phyloP scores from a whole-genome alignment of 176 grass and related monocot genomes.

The Sorghum bicolor region Sorghum_bicolor_NCBIv3 NC_012871.2:69550501-69551000 shows the following conservation, averaged over 20 bases:
- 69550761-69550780: neutral
- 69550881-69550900: slow-evolving; percentile 17
- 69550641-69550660: no score
- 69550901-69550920: neutral
- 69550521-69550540: no score
- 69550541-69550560: no score
- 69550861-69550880: neutral
- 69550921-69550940: neutral
- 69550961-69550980: neutral
- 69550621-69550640: neutral
- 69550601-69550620: neutral
- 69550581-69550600: neutral
- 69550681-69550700: neutral
- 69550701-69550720: slow-evolving; percentile 27
- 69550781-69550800: slow-evolving; percentile 4
- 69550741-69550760: neutral
- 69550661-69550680: neutral
- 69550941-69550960: neutral
- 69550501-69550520: no score
- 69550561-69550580: neutral
- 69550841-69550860: slow-evolving; percentile 4
- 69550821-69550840: slow-evolving; percentile 26
- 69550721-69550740: slow-evolving; percentile 19
- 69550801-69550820: slow-evolving; percentile 39
- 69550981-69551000: neutral